phyloP scores from a whole-genome alignment of 208 protist species.

The Acanthamoeba culbertsoni region DNA sequence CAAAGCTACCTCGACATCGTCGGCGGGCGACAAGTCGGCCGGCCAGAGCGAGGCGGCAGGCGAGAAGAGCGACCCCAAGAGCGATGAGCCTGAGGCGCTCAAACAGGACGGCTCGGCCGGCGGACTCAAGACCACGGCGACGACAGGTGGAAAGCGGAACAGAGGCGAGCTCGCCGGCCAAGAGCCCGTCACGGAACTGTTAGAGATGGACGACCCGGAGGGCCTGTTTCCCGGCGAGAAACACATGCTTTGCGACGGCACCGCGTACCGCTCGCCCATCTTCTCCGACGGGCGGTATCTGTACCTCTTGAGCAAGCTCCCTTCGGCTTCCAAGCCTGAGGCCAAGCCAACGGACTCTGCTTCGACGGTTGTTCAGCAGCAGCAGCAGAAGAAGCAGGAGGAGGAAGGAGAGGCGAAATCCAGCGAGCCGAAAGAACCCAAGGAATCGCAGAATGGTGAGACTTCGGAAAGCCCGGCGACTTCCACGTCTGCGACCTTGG shows the following conservation, averaged over 20 bases:
- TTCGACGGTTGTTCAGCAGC: background rate
- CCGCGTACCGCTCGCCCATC: constrained; percentile 20
- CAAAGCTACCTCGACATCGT: no score
- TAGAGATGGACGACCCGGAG: background rate
- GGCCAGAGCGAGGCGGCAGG: background rate
- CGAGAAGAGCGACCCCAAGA: background rate
- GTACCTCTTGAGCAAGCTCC: constrained; percentile 33
- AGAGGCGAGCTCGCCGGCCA: background rate
- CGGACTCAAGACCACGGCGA: background rate
- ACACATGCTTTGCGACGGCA: background rate
- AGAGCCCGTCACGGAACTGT: no score
- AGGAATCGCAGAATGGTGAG: no score
- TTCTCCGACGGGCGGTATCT: constrained; percentile 55
- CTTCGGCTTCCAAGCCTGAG: background rate
- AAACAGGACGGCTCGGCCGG: background rate
- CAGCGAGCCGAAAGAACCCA: no score
- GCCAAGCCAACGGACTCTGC: background rate
- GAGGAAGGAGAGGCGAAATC: no score
- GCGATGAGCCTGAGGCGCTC: background rate
- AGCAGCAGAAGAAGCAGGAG: background rate
- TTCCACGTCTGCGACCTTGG: no score
- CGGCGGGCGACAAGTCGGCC: no score
- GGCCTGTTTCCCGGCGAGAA: background rate
- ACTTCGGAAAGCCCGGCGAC: no score
- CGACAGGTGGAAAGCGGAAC: background rate